phyloP scores from a whole-genome alignment of 208 protist species.

The Leishmania guyanensis region DNA sequence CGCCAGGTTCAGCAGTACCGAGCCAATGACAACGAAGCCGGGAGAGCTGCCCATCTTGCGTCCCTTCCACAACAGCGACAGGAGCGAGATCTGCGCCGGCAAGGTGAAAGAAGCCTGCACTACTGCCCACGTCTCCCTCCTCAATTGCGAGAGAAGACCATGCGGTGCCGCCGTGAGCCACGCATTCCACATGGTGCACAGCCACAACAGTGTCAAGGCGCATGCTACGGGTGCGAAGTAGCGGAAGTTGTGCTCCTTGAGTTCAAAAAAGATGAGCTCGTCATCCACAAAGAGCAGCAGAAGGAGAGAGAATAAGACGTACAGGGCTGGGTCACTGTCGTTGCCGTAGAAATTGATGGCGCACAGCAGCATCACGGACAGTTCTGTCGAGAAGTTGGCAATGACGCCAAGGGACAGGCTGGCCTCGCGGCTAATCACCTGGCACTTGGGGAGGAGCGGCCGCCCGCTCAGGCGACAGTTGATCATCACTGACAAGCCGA shows the following conservation, averaged over 20 bases:
- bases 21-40: slow-evolving; percentile 39
- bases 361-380: slow-evolving; percentile 50
- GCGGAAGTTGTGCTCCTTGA: slow-evolving; percentile 51
- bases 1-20: slow-evolving; percentile 44
- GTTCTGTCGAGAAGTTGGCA: slow-evolving; percentile 57
- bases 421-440: slow-evolving; percentile 34
- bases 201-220: slow-evolving; percentile 47
- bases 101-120: slow-evolving; percentile 25
- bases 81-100: slow-evolving; percentile 20
- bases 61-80: slow-evolving; percentile 33
- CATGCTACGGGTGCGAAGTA: slow-evolving; percentile 69
- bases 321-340: slow-evolving; percentile 65
- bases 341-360: slow-evolving; percentile 65
- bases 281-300: slow-evolving; percentile 82
- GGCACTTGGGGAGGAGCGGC: slow-evolving; percentile 53
- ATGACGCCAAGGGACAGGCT: slow-evolving; percentile 44
- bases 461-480: slow-evolving; percentile 59
- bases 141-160: slow-evolving; percentile 16
- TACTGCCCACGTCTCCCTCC: slow-evolving; percentile 3
- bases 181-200: slow-evolving; percentile 48
- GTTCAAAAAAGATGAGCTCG: slow-evolving; percentile 47
- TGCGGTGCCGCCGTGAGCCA: slow-evolving; percentile 28
- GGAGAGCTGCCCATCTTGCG: slow-evolving; percentile 45
- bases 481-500: slow-evolving; percentile 72
- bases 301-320: slow-evolving; percentile 57